Evolutionary conservation across 306 rosid genomes (phyloP), one percentile per base, ranked within the genome.

Genomic region (Abrus pulchellus): DNA sequence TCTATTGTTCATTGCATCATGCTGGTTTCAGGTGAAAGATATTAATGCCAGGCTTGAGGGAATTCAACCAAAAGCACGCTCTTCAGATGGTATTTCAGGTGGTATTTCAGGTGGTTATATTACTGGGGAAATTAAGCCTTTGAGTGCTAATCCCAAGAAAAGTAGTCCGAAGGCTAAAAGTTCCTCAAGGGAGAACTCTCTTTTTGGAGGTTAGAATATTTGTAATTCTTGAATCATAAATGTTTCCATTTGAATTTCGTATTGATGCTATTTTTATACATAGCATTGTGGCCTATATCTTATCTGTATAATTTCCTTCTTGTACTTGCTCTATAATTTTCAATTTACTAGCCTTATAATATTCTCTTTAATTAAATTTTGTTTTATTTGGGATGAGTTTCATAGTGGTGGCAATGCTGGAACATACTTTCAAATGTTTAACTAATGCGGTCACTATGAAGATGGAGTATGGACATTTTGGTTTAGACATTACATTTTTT

Each of bases 11-110:
- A 34, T 61, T 49, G 69, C 52, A 69, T 79, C 64, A 63, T 50
- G 54, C 56, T 84, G 82, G 47, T 80, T 90, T 83, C 88, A 96
- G 99, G 91, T 96, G 81, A 96, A 96, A 87, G 97, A 96, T 92
- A 96, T 96, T 80, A 96, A 96, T 83, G 98, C 99, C 54, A 91
- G 97, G 80, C 83, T 96, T 7, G 99, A 96, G 88, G 94, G 97
- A 71, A 90, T 93, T 87, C 93, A 92, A 74, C 99, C 99, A 50
- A 93, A 93, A 83, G 82, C 85, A 75, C 91, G 88, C 83, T 76
- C 92, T 53, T 78, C 96, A 12, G 97, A 93, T 89, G 97, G 94
- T 74, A 83, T 87, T 67, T 40, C 86, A 5, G 72, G 90, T 89
- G 97, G 94, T 74, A 83, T 87, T 67, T 40, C 86, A 5, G 72